These are phyloP conservation scores for Hortaea werneckii DNA, from an alignment of 2,329 filamentous ascomycete species.

Conservation along the genomic window DNA sequence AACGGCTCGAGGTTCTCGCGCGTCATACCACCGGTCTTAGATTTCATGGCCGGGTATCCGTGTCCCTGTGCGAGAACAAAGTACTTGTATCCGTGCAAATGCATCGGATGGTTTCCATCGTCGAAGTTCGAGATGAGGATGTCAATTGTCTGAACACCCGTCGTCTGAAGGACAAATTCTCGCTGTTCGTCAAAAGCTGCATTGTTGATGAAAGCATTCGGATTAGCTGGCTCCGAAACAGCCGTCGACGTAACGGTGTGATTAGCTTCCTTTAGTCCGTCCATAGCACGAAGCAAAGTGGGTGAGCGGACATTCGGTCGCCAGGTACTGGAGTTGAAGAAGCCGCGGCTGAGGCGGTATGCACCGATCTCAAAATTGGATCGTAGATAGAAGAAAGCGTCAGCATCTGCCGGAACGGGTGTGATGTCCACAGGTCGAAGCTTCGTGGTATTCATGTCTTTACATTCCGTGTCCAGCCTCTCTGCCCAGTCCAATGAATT, in stretches of 20 bases:
- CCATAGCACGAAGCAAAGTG: conserved; percentile 41
- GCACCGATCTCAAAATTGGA: conserved; percentile 51
- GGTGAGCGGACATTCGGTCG: conserved; percentile 40
- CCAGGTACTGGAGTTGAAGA: conserved; percentile 48
- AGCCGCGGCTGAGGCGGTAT: conserved; percentile 48
- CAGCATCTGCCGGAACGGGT: conserved; percentile 37
- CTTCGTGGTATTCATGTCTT: conserved; percentile 40
- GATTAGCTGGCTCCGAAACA: conserved; percentile 3
- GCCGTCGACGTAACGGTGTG: conserved; percentile 13
- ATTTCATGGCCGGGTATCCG: conserved; percentile 21
- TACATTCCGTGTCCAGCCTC: conserved; percentile 39
- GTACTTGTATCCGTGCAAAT: conserved; percentile 29
- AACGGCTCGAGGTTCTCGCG: conserved; percentile 19
- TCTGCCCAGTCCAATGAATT: conserved; percentile 43
- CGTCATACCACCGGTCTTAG: conserved; percentile 13
- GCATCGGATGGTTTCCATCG: conserved; percentile 26
- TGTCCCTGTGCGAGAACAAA: conserved; percentile 27
- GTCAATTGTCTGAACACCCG: conserved; percentile 27
- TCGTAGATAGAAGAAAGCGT: conserved; percentile 45
- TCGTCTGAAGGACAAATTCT: conserved; percentile 29
- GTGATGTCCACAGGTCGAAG: conserved; percentile 37
- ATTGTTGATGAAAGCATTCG: conserved; percentile 20
- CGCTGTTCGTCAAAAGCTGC: conserved; percentile 18
- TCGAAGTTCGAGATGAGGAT: conserved; percentile 27
- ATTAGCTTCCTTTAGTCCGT: conserved; percentile 30